These are phyloP conservation scores for Uronychia binucleata DNA, from an alignment of 73 alveolate species.

Conservation along the genomic window DNA sequence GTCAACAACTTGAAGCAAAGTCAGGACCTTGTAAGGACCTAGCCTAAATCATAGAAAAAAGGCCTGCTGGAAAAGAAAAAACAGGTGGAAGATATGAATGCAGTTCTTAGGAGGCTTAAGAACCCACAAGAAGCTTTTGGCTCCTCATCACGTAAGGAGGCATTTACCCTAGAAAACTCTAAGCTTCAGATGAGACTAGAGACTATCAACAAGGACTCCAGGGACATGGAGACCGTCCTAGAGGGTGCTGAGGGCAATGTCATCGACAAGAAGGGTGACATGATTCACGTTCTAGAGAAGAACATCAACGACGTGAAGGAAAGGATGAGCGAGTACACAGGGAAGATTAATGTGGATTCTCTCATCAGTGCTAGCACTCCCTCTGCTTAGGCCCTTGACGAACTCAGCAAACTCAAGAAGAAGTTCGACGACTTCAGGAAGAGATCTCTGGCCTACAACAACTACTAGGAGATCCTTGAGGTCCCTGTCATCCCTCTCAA, in stretches of 20 bases:
- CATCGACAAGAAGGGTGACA: constrained; percentile 21
- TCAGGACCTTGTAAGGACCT: too few relatives aligned
- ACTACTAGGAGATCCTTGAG: constrained; percentile 57
- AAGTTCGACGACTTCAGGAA: constrained; percentile 59
- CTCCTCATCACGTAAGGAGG: background rate
- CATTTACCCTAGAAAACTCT: constrained; percentile 7
- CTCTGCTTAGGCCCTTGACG: constrained; percentile 55
- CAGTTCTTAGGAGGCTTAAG: constrained; percentile 57
- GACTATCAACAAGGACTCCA: background rate
- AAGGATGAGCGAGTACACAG: constrained; percentile 24
- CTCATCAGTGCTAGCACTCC: constrained; percentile 36
- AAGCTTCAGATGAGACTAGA: constrained; percentile 26
- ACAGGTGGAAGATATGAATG: constrained; percentile 67
- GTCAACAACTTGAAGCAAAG: constrained; percentile 57
- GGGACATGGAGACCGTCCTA: constrained; percentile 23
- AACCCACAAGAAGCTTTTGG: constrained; percentile 53
- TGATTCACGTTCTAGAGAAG: constrained; percentile 43
- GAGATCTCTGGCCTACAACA: constrained; percentile 44
- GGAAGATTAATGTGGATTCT: constrained; percentile 20
- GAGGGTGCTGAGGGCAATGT: constrained; percentile 39
- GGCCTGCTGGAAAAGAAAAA: constrained; percentile 46
- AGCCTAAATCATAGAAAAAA: too few relatives aligned
- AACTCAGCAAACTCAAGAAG: constrained; percentile 60
- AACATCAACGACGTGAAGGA: constrained; percentile 65
- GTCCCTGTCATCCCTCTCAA: constrained; percentile 37